Evolutionary conservation across 176 grass and related monocot genomes (phyloP).

Genomic region (Carex cristatella): DNA sequence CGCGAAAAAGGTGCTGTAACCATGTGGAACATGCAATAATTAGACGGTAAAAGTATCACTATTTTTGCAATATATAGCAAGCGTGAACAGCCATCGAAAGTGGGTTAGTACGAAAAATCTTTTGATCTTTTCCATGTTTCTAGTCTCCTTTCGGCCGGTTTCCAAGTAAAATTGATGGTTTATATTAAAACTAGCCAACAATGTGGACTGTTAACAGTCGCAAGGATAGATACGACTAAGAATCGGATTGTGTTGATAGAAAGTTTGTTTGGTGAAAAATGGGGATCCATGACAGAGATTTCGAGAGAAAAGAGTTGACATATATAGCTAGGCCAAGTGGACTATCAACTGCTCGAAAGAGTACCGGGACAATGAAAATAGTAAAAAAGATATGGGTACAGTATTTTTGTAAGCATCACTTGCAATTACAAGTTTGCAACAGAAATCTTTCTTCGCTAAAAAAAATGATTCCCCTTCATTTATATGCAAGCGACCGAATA

Average conservation of each 20-base stretch:
- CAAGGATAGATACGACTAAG: not conserved
- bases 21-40: not conserved
- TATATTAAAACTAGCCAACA: slow-evolving; percentile 5
- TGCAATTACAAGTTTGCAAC: too few species aligned
- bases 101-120: not conserved
- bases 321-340: not conserved
- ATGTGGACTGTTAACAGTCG: not conserved
- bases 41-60: not conserved
- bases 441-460: too few species aligned
- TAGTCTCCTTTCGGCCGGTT: slow-evolving; percentile 7
- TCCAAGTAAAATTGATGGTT: slow-evolving; percentile 5
- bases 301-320: not conserved
- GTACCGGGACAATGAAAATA: not conserved
- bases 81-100: slow-evolving; percentile 7
- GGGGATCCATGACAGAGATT: not conserved
- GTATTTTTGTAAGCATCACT: too few species aligned
- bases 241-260: not conserved
- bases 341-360: not conserved
- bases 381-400: too few species aligned
- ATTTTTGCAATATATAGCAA: not conserved
- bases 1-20: not conserved
- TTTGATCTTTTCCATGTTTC: not conserved
- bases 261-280: not conserved
- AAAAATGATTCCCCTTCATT: too few species aligned
- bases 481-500: too few species aligned